phyloP scores from a whole-genome alignment of 345 rosid species.

The Eucalyptus tenuipes region DNA sequence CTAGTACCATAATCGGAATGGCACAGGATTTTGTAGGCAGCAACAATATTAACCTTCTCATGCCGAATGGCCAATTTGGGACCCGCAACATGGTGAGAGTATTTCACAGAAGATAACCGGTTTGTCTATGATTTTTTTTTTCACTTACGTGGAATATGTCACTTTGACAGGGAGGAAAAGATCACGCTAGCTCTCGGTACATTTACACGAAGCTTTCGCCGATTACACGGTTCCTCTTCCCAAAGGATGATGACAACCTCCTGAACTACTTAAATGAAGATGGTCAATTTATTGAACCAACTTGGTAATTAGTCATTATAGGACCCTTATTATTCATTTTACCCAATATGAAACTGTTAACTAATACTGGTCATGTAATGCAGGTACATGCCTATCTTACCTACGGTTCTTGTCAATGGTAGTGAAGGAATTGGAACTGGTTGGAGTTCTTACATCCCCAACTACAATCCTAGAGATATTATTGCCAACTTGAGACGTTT shows the following conservation, averaged over 20 bases:
- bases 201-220: constrained; percentile 65
- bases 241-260: constrained; percentile 80
- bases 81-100: constrained; percentile 55
- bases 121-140: not conserved
- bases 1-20: constrained; percentile 77
- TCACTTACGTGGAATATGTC: not conserved
- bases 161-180: constrained; percentile 78
- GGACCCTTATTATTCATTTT: not conserved
- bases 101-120: not conserved
- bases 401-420: constrained; percentile 83
- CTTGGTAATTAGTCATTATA: constrained; percentile 35
- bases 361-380: not conserved
- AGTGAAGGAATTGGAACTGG: constrained; percentile 99
- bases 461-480: constrained; percentile 86
- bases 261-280: constrained; percentile 86
- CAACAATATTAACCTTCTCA: constrained; percentile 82
- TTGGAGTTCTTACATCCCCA: constrained; percentile 90
- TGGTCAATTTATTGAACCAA: constrained; percentile 78
- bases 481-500: constrained; percentile 57
- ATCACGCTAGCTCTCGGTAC: constrained; percentile 91
- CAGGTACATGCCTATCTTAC: constrained; percentile 91
- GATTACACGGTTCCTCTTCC: constrained; percentile 58
- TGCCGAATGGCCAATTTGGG: constrained; percentile 82
- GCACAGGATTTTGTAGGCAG: constrained; percentile 95
- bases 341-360: not conserved